A percentile compares a stretch with the other conserved stretches of the same genome.
Evolutionary conservation across 345 rosid species (phyloP).

Genomic region (Nasturtium officinale): DNA sequence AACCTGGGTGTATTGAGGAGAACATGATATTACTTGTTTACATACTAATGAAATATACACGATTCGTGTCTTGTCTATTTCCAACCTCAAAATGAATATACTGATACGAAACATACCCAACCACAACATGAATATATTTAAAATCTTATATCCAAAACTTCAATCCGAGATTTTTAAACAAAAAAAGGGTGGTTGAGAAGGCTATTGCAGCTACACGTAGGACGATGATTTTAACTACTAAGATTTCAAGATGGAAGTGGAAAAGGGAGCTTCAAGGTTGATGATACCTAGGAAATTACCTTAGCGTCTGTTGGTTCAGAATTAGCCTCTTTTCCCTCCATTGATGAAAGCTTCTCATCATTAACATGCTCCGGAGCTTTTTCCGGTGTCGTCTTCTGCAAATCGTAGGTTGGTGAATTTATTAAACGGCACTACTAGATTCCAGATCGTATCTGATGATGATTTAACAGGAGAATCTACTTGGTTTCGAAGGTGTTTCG

Average conservation of each 20-base stretch:
- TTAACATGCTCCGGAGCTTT: slow-evolving; percentile 50
- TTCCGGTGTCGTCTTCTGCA: slow-evolving; percentile 40
- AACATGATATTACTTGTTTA: not conserved
- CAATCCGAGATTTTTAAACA: not conserved
- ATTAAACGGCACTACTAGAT: slow-evolving; percentile 3
- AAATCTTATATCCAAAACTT: slow-evolving; percentile 23
- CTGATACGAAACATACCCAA: slow-evolving; percentile 13
- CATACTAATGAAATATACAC: slow-evolving; percentile 12
- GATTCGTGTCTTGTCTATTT: not conserved
- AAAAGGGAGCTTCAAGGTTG: slow-evolving; percentile 29
- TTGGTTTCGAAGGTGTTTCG: slow-evolving; percentile 8
- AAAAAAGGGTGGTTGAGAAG: slow-evolving; percentile 5
- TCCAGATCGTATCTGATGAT: not conserved
- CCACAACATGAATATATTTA: slow-evolving; percentile 21
- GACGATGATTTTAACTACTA: slow-evolving; percentile 2
- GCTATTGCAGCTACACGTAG: slow-evolving; percentile 15
- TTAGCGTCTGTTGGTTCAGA: slow-evolving; percentile 35
- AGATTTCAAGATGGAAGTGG: slow-evolving; percentile 21
- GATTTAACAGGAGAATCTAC: not conserved
- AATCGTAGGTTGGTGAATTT: slow-evolving; percentile 1
- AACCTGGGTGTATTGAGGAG: not conserved
- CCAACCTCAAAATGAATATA: slow-evolving; percentile 3
- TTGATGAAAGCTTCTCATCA: slow-evolving; percentile 55
- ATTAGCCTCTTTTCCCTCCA: slow-evolving; percentile 47
- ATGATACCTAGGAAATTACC: slow-evolving; percentile 24